These are phyloP conservation scores for Mucor piriformis DNA, from an alignment of 371 early-diverging fungal genomes.

Conservation along the genomic window DNA sequence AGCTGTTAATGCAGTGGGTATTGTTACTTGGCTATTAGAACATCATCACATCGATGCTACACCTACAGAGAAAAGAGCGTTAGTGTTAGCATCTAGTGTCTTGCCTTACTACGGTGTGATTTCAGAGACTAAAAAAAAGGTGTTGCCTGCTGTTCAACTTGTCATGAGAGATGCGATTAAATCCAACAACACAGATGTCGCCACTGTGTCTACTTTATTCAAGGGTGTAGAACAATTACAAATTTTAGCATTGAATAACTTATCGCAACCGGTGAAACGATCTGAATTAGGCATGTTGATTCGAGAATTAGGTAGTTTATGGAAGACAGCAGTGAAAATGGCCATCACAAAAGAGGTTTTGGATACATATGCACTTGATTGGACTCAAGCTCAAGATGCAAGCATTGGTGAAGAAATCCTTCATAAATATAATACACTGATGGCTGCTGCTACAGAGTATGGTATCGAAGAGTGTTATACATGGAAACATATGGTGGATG, in stretches of 20 bases:
- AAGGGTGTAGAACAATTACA: constrained; percentile 33
- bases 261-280: constrained; percentile 21
- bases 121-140: constrained; percentile 35
- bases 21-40: constrained; percentile 48
- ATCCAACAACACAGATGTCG: constrained; percentile 47
- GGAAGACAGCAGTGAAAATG: constrained; percentile 68
- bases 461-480: constrained; percentile 59
- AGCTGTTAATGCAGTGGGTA: constrained; percentile 50
- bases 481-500: constrained; percentile 69
- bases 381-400: constrained; percentile 17
- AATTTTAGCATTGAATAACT: constrained; percentile 26
- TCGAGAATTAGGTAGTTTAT: constrained; percentile 57
- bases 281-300: constrained; percentile 54
- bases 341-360: constrained; percentile 59
- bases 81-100: constrained; percentile 35
- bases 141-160: constrained; percentile 33
- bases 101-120: constrained; percentile 48
- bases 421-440: constrained; percentile 43
- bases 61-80: constrained; percentile 18
- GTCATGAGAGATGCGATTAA: constrained; percentile 48
- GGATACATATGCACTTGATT: constrained; percentile 14
- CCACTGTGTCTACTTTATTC: constrained; percentile 47
- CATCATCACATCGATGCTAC: constrained; percentile 3
- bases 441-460: constrained; percentile 36
- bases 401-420: constrained; percentile 16